Percentiles rank a stretch among this genome's conserved stretches.
Evolutionary conservation across 768 basidiomycete genomes (phyloP).

Genomic region (Russula lepida): DNA sequence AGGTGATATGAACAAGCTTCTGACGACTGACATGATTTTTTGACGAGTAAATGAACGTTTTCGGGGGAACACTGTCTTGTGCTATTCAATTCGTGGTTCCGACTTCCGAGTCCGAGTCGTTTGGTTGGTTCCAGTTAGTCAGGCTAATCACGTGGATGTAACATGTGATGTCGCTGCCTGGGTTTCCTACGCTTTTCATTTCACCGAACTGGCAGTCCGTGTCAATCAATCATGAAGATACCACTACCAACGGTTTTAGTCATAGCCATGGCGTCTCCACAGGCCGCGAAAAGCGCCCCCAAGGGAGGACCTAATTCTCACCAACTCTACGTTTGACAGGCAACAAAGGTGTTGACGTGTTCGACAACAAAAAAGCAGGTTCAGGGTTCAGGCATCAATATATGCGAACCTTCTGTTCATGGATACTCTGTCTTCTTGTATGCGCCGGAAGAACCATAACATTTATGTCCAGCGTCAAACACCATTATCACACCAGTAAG

Average conservation of each 20-base stretch:
- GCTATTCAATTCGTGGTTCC: no score
- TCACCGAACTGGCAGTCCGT: no score
- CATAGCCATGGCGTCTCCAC: not conserved
- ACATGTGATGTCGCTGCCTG: no score
- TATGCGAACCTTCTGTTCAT: not conserved
- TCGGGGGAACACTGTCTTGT: not conserved
- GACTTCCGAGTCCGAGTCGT: not conserved
- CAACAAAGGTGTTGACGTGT: not conserved
- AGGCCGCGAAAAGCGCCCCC: not conserved
- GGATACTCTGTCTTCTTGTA: not conserved
- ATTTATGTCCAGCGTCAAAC: not conserved
- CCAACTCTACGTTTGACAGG: not conserved
- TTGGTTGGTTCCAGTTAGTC: not conserved
- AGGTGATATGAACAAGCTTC: not conserved
- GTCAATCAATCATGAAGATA: no score
- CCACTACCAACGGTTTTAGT: not conserved
- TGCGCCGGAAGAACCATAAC: not conserved
- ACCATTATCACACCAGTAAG: not conserved
- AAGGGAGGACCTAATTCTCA: not conserved
- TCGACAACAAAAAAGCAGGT: not conserved
- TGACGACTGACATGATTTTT: not conserved
- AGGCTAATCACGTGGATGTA: not conserved
- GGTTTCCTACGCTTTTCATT: no score
- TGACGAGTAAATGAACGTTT: not conserved
- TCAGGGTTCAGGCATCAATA: not conserved